Evolutionary conservation across 192 early-diverging fungal species (phyloP).

Genomic region (Linnemannia hyalina): DNA sequence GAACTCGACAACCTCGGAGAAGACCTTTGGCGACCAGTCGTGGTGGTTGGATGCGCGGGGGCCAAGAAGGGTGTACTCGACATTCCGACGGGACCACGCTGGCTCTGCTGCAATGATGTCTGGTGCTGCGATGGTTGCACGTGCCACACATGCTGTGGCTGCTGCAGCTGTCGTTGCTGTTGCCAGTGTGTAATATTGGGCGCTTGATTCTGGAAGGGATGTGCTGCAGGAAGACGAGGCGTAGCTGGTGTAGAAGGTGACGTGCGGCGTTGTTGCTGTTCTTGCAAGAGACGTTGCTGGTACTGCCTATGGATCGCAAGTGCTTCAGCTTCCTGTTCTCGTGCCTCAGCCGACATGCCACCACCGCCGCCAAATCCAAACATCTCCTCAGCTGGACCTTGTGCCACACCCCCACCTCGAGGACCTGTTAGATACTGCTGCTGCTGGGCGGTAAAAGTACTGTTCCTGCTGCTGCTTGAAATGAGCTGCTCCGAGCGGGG

Average conservation of each 20-base stretch:
- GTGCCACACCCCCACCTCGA: neutral
- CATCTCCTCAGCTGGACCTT: neutral
- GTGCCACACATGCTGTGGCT: neutral
- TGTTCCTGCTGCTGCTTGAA: neutral
- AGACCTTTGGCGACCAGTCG: neutral
- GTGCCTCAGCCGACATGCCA: neutral
- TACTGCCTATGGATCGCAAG: neutral
- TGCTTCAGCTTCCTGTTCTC: neutral
- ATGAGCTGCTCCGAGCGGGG: neutral
- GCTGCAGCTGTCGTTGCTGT: neutral
- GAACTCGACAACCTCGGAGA: neutral
- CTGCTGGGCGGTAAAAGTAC: neutral
- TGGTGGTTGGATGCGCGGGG: neutral
- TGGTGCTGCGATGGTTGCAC: neutral
- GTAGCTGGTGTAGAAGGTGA: neutral
- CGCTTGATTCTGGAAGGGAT: neutral
- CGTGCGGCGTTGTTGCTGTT: neutral
- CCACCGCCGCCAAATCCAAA: neutral
- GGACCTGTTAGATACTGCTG: neutral
- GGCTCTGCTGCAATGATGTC: neutral
- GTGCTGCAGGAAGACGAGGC: neutral
- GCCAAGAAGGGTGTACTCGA: neutral
- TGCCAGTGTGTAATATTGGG: neutral
- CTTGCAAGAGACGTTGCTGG: constrained; percentile 7
- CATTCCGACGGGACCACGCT: neutral